phyloP scores from a whole-genome alignment of 805 yeast species.

The Kodamaea kakaduensis region DNA sequence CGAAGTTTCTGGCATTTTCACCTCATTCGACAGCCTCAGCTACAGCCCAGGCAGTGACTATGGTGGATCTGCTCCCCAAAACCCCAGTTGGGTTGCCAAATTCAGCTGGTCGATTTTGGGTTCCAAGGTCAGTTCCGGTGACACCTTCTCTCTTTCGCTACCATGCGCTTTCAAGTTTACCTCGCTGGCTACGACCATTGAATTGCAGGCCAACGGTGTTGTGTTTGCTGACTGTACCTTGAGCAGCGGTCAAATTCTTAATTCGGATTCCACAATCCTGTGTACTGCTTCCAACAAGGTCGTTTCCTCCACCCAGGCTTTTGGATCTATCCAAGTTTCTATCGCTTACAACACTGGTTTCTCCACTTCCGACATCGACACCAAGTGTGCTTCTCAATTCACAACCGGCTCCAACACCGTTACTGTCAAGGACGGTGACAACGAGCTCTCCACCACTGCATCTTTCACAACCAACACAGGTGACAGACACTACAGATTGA shows the following conservation, averaged over 20 bases:
- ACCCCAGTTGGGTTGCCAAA: constrained; percentile 17
- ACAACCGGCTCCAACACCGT: constrained; percentile 14
- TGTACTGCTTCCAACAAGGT: constrained; percentile 19
- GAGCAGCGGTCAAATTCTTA: constrained; percentile 7
- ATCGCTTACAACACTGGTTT: constrained; percentile 19
- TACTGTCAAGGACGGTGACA: constrained; percentile 16
- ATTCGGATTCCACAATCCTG: constrained; percentile 11
- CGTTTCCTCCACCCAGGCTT: constrained; percentile 11
- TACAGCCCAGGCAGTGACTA: constrained; percentile 12
- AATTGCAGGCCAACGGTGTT: constrained; percentile 7
- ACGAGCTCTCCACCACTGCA: constrained; percentile 11
- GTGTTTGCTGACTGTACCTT: constrained; percentile 12
- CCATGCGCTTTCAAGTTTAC: constrained; percentile 26
- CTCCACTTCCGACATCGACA: constrained; percentile 11
- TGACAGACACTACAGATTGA: background rate
- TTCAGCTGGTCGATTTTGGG: constrained; percentile 20
- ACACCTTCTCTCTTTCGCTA: constrained; percentile 23
- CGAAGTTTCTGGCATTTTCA: constrained; percentile 17
- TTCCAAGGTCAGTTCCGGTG: constrained; percentile 18
- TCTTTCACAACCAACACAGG: background rate
- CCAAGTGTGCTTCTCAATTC: constrained; percentile 9
- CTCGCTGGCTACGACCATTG: constrained; percentile 9
- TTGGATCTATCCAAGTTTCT: constrained; percentile 15
- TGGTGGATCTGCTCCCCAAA: constrained; percentile 2
- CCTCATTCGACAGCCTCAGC: constrained; percentile 12